Conservation (phyloP, 1,284 basidiomycete species). For the Marasmius oreades region DNA sequence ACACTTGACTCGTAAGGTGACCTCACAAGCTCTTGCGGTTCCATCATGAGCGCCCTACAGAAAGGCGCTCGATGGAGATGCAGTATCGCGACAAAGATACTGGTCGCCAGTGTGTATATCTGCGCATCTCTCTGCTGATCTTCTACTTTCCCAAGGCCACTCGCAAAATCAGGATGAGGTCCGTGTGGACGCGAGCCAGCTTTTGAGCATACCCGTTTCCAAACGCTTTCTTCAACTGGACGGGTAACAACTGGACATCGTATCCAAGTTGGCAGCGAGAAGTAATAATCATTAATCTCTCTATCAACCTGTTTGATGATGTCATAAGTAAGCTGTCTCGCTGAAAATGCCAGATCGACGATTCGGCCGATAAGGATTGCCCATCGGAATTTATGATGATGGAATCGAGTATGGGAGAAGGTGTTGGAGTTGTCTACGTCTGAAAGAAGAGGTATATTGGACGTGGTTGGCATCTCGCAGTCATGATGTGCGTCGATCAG, state of each 20-base stretch:
- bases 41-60: constrained; percentile 21
- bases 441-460: constrained; percentile 20
- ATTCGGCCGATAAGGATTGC: constrained; percentile 19
- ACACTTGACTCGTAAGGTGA: constrained; percentile 20
- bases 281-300: constrained; percentile 21
- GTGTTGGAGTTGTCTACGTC: constrained; percentile 16
- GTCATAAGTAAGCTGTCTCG: constrained; percentile 18
- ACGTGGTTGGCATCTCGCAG: constrained; percentile 23
- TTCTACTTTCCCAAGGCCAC: constrained; percentile 14
- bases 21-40: constrained; percentile 14
- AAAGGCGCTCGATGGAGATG: constrained; percentile 23
- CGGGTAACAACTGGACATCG: constrained; percentile 18
- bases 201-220: constrained; percentile 7
- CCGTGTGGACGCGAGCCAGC: not conserved
- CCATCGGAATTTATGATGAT: constrained; percentile 23
- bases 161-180: constrained; percentile 5
- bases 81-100: constrained; percentile 19
- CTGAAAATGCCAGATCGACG: constrained; percentile 19
- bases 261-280: constrained; percentile 19
- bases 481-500: constrained; percentile 21
- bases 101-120: constrained; percentile 18
- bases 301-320: constrained; percentile 20
- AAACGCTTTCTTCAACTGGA: constrained; percentile 15
- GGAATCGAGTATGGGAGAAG: constrained; percentile 20
- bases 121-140: constrained; percentile 16